These are phyloP conservation scores for Boletus mariae DNA, from an alignment of 1,284 basidiomycete genomes.

Conservation along the genomic window DNA sequence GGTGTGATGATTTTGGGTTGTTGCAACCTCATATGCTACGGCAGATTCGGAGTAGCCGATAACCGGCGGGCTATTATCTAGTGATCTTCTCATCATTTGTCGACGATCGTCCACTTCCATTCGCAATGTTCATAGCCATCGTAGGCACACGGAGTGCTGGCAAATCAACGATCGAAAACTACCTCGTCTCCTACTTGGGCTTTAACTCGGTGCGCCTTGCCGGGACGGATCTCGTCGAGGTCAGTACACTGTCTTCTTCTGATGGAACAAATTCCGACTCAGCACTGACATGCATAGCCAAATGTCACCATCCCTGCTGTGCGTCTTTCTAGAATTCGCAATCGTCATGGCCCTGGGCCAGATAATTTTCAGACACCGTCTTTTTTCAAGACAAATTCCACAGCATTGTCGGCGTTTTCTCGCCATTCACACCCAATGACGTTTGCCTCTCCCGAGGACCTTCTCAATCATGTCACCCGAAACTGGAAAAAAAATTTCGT, in stretches of 20 bases:
- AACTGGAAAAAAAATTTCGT: constrained; percentile 84
- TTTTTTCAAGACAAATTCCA: constrained; percentile 25
- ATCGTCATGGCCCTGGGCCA: background rate
- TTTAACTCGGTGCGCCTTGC: constrained; percentile 46
- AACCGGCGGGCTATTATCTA: background rate
- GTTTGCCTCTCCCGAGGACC: constrained; percentile 53
- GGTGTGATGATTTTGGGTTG: background rate
- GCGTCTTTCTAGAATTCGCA: constrained; percentile 3
- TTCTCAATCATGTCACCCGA: constrained; percentile 78
- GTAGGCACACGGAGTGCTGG: constrained; percentile 83
- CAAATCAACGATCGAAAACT: constrained; percentile 74
- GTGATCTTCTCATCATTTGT: background rate
- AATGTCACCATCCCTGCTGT: background rate
- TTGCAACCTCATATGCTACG: background rate
- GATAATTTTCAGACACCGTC: constrained; percentile 12
- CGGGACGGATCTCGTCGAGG: constrained; percentile 13
- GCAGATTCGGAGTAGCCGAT: background rate
- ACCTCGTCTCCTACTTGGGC: constrained; percentile 54
- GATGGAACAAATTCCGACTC: background rate
- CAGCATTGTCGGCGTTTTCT: constrained; percentile 17
- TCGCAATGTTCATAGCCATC: constrained; percentile 78
- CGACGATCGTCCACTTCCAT: background rate
- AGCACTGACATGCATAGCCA: constrained; percentile 11
- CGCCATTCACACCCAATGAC: constrained; percentile 18
- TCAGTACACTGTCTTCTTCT: constrained; percentile 4